Evolutionary conservation across 345 rosid species (phyloP), one percentile per base, ranked within the genome.

Genomic region (Orychophragmus violaceus): DNA sequence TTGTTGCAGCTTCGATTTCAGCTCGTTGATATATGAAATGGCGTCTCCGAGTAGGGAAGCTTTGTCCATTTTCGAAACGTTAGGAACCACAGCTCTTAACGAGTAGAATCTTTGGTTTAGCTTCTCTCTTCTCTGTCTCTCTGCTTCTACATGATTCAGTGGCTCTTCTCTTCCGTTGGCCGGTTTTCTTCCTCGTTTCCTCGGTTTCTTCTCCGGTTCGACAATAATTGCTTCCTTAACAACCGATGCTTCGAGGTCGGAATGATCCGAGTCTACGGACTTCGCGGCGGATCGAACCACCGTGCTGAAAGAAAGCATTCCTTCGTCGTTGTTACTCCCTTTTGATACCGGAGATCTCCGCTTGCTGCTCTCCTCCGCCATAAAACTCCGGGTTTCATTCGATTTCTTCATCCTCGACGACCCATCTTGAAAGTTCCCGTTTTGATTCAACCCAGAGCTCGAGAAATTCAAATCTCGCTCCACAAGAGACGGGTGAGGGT

Each of bases 161-260:
- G 99, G 99, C 79, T 95, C 97, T 73, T 95, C 99, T 75, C 99
- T 78, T 8, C 99, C 99, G 36, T 95, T 95, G 0, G 99, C 99
- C 0, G 99, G 99, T 64, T 95, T 95, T 36, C 99, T 78, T 11
- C 99, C 99, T 5, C 97, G 85, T 70, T 95, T 95, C 44, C 96
- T 59, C 0, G 99, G 99, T 82, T 70, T 87, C 81, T 91, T 95
- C 70, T 95, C 99, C 2, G 94, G 95, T 3, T 81, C 83, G 9
- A 83, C 82, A 22, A 83, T 79, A 62, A 90, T 83, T 5, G 95
- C 84, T 52, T 87, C 97, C 77, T 82, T 88, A 18, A 85, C 91
- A 12, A 95, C 91, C 5, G 99, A 95, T 1, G 96, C 99, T 69
- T 95, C 99, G 5, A 95, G 82, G 76, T 95, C 96, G 0, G 99